These are phyloP conservation scores for Monilinia fructicola DNA, from an alignment of 2,329 filamentous ascomycete species.

Conservation along the genomic window DNA sequence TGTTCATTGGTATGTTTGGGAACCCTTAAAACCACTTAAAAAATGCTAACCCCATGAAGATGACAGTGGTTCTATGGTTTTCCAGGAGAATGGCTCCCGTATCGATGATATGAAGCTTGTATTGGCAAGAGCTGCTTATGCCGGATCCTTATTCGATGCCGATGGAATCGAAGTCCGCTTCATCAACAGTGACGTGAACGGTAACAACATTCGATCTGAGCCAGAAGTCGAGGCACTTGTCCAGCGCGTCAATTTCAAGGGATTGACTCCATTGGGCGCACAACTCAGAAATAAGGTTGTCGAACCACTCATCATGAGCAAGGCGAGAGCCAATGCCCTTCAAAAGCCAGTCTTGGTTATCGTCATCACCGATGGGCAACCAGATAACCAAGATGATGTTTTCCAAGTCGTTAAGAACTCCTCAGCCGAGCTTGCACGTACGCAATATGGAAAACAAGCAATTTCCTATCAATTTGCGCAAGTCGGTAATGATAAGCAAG, in stretches of 20 bases:
- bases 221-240: slow-evolving; percentile 60
- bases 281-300: slow-evolving; percentile 62
- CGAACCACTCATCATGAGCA: slow-evolving; percentile 55
- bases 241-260: slow-evolving; percentile 59
- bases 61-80: slow-evolving; percentile 68
- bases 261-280: slow-evolving; percentile 66
- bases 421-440: slow-evolving; percentile 13
- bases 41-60: slow-evolving; percentile 44
- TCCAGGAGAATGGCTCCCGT: slow-evolving; percentile 65
- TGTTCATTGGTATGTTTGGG: slow-evolving; percentile 36
- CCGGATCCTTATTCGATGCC: slow-evolving; percentile 66
- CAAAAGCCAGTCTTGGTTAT: slow-evolving; percentile 21
- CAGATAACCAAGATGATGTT: slow-evolving; percentile 21
- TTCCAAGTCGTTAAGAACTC: slow-evolving; percentile 17
- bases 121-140: slow-evolving; percentile 60
- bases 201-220: slow-evolving; percentile 56
- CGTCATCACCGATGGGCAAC: slow-evolving; percentile 22
- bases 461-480: slow-evolving; percentile 23
- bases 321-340: slow-evolving; percentile 10
- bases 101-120: slow-evolving; percentile 67
- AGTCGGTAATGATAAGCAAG: slow-evolving; percentile 16
- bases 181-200: slow-evolving; percentile 61
- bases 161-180: slow-evolving; percentile 68
- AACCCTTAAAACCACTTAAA: neutral
- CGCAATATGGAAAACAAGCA: slow-evolving; percentile 19